Percentiles rank a stretch among this genome's conserved stretches.
These are phyloP conservation scores for Wickerhamiella nectarea DNA, from an alignment of 805 yeast species.

Conservation along the genomic window DNA sequence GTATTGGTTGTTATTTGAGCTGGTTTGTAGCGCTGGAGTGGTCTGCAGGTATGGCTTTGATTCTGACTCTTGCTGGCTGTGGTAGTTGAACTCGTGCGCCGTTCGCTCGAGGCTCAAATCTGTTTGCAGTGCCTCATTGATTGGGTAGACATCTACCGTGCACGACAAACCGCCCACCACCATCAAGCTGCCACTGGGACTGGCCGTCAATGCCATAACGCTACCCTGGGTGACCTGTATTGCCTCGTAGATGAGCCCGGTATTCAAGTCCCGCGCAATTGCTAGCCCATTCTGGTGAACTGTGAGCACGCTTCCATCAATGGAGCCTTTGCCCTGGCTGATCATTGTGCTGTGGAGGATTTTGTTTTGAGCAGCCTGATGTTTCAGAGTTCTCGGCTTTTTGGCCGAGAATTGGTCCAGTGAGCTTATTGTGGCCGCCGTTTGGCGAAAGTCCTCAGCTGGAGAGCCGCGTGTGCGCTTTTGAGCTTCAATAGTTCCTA, in stretches of 20 bases:
- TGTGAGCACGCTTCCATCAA: conserved; percentile 5
- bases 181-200: conserved; percentile 12
- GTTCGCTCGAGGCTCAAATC: neutral
- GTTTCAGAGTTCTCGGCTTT: neutral
- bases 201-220: conserved; percentile 11
- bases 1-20: neutral
- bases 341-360: neutral
- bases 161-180: conserved; percentile 18
- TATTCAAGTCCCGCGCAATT: conserved; percentile 14
- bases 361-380: neutral
- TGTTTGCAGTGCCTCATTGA: conserved; percentile 12
- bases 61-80: neutral
- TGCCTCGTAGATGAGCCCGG: conserved; percentile 15
- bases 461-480: neutral
- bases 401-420: neutral
- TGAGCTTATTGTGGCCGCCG: neutral
- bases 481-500: neutral
- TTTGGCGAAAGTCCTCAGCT: neutral
- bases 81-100: neutral
- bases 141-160: conserved; percentile 15
- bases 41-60: neutral
- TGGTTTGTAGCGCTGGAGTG: neutral
- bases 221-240: conserved; percentile 13
- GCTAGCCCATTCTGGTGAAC: conserved; percentile 14
- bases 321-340: neutral